These are phyloP conservation scores for Crithidia acanthocephali DNA, from an alignment of 208 protist species.

Conservation along the genomic window DNA sequence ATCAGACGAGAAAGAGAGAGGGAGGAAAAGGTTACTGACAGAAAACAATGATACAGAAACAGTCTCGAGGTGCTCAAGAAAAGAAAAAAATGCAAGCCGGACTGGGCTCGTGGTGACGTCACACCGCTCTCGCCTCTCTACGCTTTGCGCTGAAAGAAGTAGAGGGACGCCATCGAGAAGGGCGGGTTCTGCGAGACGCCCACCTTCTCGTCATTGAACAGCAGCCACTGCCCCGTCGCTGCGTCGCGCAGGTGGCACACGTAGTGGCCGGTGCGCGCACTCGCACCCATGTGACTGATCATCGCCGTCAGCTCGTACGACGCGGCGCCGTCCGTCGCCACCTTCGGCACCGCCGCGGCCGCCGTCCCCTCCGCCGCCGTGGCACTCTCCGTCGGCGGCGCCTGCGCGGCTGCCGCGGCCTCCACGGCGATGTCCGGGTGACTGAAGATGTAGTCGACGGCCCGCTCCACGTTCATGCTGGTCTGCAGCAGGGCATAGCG, in stretches of 20 bases:
- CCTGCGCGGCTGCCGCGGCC: conserved; percentile 13
- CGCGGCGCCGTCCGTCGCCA: conserved; percentile 53
- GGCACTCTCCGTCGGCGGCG: not conserved
- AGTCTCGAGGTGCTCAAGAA: not conserved
- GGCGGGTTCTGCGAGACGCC: conserved; percentile 88
- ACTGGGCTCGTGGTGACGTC: not conserved
- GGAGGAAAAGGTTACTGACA: too few relatives aligned
- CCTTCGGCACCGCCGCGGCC: conserved; percentile 3
- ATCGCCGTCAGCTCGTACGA: conserved; percentile 82
- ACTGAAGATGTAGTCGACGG: conserved; percentile 97
- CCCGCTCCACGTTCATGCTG: conserved; percentile 93
- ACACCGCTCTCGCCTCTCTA: not conserved
- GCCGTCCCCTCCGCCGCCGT: not conserved
- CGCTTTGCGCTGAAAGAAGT: conserved; percentile 85
- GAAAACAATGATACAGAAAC: too few relatives aligned
- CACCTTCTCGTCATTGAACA: conserved; percentile 97
- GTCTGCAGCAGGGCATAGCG: conserved; percentile 87
- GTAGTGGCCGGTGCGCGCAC: conserved; percentile 90
- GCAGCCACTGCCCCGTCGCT: conserved; percentile 81
- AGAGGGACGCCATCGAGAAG: conserved; percentile 91
- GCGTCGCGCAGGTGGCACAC: conserved; percentile 89
- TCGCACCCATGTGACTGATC: conserved; percentile 93
- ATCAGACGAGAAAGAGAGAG: too few relatives aligned
- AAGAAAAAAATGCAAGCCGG: not conserved
- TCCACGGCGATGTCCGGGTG: conserved; percentile 85